Percentiles rank a stretch among this genome's conserved stretches.
Evolutionary conservation across 1,139 yeast genomes (phyloP).

Genomic region (Yamadazyma sp.): DNA sequence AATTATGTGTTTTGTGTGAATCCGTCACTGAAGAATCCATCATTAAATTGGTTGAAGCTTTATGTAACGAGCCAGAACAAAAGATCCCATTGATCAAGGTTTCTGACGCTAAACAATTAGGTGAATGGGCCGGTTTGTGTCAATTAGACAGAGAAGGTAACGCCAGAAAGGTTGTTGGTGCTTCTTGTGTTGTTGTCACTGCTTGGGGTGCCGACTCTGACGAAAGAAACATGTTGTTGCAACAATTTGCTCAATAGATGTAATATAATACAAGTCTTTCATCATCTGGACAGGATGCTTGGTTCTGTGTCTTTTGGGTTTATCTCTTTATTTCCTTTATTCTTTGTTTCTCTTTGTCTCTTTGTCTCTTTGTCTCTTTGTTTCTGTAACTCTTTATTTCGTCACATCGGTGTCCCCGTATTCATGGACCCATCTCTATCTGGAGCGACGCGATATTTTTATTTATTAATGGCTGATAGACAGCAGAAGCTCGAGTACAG

Average conservation of each 20-base stretch:
- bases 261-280: not conserved
- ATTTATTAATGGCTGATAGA: constrained; percentile 13
- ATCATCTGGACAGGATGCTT: not conserved
- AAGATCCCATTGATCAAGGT: constrained; percentile 98
- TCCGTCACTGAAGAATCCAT: constrained; percentile 98
- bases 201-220: constrained; percentile 99
- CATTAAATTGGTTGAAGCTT: constrained; percentile 97
- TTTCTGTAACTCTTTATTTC: not conserved
- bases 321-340: too few relatives aligned
- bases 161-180: constrained; percentile 99
- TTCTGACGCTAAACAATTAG: constrained; percentile 98
- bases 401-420: too few relatives aligned
- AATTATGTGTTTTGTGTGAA: constrained; percentile 96
- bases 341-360: not conserved
- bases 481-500: constrained; percentile 27
- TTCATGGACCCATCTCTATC: too few relatives aligned
- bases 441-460: not conserved
- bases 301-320: not conserved
- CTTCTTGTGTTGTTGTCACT: constrained; percentile 98
- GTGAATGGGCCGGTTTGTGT: constrained; percentile 99
- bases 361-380: not conserved
- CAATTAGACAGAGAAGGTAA: constrained; percentile 99
- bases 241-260: constrained; percentile 85
- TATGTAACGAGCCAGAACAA: constrained; percentile 96
- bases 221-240: constrained; percentile 95